Percentiles rank a stretch among this genome's conserved stretches.
Conservation (phyloP, 345 rosid genomes). For the Anacardium occidentale region DNA sequence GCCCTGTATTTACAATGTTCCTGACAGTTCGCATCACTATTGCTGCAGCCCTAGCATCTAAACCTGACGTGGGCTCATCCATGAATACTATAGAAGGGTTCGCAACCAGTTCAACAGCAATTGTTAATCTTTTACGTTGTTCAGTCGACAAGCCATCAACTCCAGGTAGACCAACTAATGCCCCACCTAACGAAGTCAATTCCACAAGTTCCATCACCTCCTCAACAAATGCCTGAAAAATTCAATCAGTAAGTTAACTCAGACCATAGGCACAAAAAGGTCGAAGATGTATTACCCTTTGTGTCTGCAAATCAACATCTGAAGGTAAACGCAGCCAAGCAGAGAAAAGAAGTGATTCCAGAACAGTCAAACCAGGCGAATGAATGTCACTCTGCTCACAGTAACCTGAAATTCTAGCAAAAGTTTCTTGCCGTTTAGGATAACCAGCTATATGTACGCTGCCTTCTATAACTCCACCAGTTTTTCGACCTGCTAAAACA, state of each 20-base stretch:
- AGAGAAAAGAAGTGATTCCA: constrained; percentile 93
- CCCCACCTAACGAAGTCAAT: constrained; percentile 75
- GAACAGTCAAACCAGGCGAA: constrained; percentile 89
- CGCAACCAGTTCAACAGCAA: constrained; percentile 94
- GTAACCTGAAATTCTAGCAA: constrained; percentile 95
- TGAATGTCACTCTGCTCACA: constrained; percentile 98
- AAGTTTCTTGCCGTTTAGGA: constrained; percentile 90
- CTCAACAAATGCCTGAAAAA: constrained; percentile 84
- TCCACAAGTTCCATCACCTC: constrained; percentile 99
- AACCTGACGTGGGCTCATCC: constrained; percentile 98
- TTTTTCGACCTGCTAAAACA: constrained; percentile 96
- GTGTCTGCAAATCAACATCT: constrained; percentile 73
- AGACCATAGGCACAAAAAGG: constrained; percentile 16
- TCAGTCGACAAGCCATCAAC: constrained; percentile 93
- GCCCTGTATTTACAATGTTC: constrained; percentile 89
- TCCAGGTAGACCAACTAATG: constrained; percentile 93
- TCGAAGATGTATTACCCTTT: constrained; percentile 49
- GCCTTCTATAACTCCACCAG: constrained; percentile 91
- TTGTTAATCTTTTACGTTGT: constrained; percentile 90
- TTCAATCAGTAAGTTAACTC: constrained; percentile 28
- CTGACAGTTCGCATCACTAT: constrained; percentile 99
- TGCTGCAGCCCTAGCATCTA: constrained; percentile 98
- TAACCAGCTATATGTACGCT: constrained; percentile 77
- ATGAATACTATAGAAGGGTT: constrained; percentile 96
- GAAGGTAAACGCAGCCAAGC: constrained; percentile 89